phyloP scores from a whole-genome alignment of 352 stramenopile genomes.

The Phytopythium sindhum region DNA sequence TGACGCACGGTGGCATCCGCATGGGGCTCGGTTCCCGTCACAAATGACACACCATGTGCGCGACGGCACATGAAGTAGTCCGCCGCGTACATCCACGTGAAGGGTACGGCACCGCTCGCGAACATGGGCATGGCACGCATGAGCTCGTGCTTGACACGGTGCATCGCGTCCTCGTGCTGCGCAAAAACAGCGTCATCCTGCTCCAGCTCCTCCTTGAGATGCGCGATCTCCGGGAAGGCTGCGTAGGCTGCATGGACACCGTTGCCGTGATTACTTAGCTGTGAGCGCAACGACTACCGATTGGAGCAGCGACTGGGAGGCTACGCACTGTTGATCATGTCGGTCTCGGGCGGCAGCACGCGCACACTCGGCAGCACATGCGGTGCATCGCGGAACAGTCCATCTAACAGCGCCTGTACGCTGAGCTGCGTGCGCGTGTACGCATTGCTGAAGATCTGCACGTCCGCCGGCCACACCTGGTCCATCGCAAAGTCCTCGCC shows the following conservation, averaged over 20 bases:
- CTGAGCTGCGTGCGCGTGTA: constrained; percentile 82
- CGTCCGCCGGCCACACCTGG: constrained; percentile 23
- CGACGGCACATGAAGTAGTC: constrained; percentile 80
- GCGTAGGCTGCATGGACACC: constrained; percentile 44
- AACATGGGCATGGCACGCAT: constrained; percentile 52
- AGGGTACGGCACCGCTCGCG: constrained; percentile 24
- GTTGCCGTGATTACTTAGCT: background rate
- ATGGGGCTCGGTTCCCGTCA: constrained; percentile 51
- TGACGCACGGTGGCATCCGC: constrained; percentile 37
- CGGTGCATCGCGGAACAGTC: constrained; percentile 35
- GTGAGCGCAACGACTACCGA: background rate
- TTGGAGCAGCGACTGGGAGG: background rate
- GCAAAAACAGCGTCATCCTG: constrained; percentile 44
- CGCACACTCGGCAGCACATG: constrained; percentile 37
- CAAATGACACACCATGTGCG: constrained; percentile 40
- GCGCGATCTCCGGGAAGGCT: constrained; percentile 57
- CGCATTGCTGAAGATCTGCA: constrained; percentile 65
- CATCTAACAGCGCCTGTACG: constrained; percentile 55
- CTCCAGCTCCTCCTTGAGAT: constrained; percentile 50
- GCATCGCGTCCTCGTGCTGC: constrained; percentile 50
- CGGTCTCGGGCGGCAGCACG: constrained; percentile 53
- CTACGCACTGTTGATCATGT: constrained; percentile 81
- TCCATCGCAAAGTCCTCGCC: constrained; percentile 42
- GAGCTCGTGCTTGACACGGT: constrained; percentile 48
- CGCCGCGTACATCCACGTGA: constrained; percentile 63